phyloP scores from a whole-genome alignment of 2,329 filamentous ascomycete species.

The Penicillium vulpinum region DNA sequence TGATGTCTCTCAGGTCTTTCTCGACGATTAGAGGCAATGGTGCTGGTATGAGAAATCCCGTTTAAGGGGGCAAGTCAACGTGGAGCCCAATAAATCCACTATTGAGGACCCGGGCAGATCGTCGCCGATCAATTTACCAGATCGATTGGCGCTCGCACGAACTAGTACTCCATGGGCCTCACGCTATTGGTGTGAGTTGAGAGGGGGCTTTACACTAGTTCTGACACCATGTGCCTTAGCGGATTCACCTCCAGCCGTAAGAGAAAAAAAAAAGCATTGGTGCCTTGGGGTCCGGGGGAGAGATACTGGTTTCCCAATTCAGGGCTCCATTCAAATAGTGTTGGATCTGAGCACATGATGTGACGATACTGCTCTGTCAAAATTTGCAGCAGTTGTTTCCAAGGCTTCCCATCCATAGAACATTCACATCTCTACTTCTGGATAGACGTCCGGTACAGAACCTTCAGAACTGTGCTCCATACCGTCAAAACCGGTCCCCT shows the following conservation, averaged over 20 bases:
- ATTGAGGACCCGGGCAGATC: constrained; percentile 31
- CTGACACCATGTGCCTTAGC: constrained; percentile 18
- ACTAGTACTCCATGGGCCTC: constrained; percentile 16
- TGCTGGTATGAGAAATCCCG: not conserved
- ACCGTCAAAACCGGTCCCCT: not conserved
- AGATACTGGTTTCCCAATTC: too few species aligned
- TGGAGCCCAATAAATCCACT: constrained; percentile 18
- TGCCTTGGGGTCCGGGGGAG: constrained; percentile 1
- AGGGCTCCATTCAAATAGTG: not conserved
- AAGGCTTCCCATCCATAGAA: too few species aligned
- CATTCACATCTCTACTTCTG: too few species aligned
- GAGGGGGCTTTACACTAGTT: constrained; percentile 19
- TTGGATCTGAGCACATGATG: constrained; percentile 1
- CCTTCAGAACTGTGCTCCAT: not conserved
- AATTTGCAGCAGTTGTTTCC: constrained; percentile 6
- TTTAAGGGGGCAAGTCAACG: constrained; percentile 1
- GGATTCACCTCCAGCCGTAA: constrained; percentile 8
- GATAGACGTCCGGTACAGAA: constrained; percentile 12
- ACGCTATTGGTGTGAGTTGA: constrained; percentile 18
- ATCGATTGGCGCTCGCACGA: constrained; percentile 26
- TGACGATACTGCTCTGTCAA: too few species aligned
- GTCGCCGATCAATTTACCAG: constrained; percentile 19
- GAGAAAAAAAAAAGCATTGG: not conserved
- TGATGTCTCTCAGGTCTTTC: not conserved
- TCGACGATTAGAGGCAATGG: not conserved